Evolutionary conservation across 2,329 filamentous ascomycete species (phyloP).

Genomic region (Saccharata proteae): DNA sequence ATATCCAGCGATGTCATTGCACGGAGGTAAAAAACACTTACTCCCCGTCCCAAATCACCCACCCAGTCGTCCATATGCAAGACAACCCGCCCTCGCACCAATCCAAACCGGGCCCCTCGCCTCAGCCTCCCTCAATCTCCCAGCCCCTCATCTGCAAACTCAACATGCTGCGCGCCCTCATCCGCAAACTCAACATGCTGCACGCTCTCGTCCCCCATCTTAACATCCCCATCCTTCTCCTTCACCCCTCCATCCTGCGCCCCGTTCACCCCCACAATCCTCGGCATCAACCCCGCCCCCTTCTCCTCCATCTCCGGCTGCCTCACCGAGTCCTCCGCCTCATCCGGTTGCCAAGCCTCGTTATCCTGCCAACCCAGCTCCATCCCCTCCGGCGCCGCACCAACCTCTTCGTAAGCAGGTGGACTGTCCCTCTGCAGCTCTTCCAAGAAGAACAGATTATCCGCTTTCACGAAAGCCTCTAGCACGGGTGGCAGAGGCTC

Average conservation of each 20-base stretch:
- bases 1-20: too few species aligned
- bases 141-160: too few species aligned
- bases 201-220: too few species aligned
- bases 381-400: background rate
- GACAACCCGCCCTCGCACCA: too few species aligned
- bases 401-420: constrained; percentile 3
- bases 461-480: constrained; percentile 35
- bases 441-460: constrained; percentile 30
- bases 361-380: too few species aligned
- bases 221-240: constrained; percentile 2
- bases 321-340: constrained; percentile 3
- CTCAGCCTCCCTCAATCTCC: too few species aligned
- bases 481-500: constrained; percentile 10
- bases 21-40: too few species aligned
- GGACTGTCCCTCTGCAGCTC: constrained; percentile 13
- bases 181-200: constrained; percentile 8
- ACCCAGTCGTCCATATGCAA: too few species aligned
- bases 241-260: constrained; percentile 1
- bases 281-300: constrained; percentile 3
- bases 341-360: background rate
- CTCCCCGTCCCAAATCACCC: too few species aligned
- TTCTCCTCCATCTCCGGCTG: constrained; percentile 6
- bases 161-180: too few species aligned
- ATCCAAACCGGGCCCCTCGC: too few species aligned
- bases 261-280: constrained; percentile 3